Conservation (phyloP, 805 yeast species). For the Saccharomycopsis sp. region DNA sequence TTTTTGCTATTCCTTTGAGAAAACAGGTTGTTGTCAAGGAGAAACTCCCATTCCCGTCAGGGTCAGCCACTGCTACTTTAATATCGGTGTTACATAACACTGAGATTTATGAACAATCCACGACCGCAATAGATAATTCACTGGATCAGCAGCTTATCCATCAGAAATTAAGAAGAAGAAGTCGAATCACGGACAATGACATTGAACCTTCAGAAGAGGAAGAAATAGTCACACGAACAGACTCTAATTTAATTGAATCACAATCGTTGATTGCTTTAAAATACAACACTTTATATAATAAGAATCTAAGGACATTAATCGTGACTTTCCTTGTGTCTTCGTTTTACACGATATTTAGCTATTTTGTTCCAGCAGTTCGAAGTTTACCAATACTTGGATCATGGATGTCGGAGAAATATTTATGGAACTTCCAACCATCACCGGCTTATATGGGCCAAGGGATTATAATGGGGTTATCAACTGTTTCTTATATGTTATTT, state of each 20-base stretch:
- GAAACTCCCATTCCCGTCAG: constrained; percentile 88
- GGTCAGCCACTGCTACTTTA: constrained; percentile 91
- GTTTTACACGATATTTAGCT: constrained; percentile 60
- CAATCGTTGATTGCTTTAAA: constrained; percentile 28
- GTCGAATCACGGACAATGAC: neutral
- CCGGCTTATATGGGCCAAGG: constrained; percentile 99
- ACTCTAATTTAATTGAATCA: constrained; percentile 27
- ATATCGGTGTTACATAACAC: constrained; percentile 82
- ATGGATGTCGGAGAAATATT: constrained; percentile 50
- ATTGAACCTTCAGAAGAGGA: neutral
- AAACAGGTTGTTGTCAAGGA: constrained; percentile 83
- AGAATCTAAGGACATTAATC: constrained; percentile 54
- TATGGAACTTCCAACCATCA: constrained; percentile 90
- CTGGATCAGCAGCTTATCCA: constrained; percentile 20
- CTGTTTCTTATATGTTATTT: constrained; percentile 83
- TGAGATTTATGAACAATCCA: constrained; percentile 30
- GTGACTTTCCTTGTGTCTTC: constrained; percentile 66
- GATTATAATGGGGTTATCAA: constrained; percentile 91
- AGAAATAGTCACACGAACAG: constrained; percentile 2
- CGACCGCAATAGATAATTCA: constrained; percentile 25
- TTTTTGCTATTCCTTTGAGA: constrained; percentile 86
- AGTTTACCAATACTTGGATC: constrained; percentile 72
- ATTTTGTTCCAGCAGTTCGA: constrained; percentile 63
- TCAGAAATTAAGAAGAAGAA: neutral
- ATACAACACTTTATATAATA: constrained; percentile 33